Conservation (phyloP, 1,284 basidiomycete genomes). For the Pseudozyma tsukubaensis region DNA sequence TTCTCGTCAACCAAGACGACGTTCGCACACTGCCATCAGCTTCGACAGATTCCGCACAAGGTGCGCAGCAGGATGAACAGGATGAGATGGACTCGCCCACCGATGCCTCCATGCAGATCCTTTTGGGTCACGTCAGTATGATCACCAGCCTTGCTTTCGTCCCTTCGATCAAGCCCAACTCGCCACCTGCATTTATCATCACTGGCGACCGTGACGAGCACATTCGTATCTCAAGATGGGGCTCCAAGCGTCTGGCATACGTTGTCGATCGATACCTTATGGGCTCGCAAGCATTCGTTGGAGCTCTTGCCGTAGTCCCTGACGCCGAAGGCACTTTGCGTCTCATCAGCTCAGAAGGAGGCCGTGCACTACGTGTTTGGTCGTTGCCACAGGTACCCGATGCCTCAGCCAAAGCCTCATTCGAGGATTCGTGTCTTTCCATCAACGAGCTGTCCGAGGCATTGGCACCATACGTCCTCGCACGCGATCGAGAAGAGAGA, state of each 20-base stretch:
- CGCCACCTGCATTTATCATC: constrained; percentile 49
- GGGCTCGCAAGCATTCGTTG: constrained; percentile 58
- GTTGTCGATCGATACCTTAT: constrained; percentile 60
- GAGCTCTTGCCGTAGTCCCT: constrained; percentile 48
- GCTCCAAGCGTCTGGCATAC: constrained; percentile 50
- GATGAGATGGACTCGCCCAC: constrained; percentile 48
- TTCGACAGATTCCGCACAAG: background rate
- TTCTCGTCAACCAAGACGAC: constrained; percentile 36
- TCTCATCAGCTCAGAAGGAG: constrained; percentile 59
- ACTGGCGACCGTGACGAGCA: constrained; percentile 66
- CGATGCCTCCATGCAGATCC: constrained; percentile 52
- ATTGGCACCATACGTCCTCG: constrained; percentile 35
- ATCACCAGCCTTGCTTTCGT: constrained; percentile 58
- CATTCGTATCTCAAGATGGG: constrained; percentile 67
- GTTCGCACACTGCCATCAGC: constrained; percentile 20
- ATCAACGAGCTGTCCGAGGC: constrained; percentile 40
- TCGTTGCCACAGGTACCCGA: constrained; percentile 20
- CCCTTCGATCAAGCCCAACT: constrained; percentile 9
- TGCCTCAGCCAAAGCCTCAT: constrained; percentile 12
- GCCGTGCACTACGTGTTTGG: constrained; percentile 54
- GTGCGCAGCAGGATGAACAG: constrained; percentile 25
- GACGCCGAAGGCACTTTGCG: constrained; percentile 18
- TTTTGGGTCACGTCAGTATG: constrained; percentile 64
- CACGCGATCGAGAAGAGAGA: constrained; percentile 49
- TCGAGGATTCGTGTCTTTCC: constrained; percentile 30